phyloP scores from a whole-genome alignment of 306 rosid genomes.

The Cucurbita moschata region DNA sequence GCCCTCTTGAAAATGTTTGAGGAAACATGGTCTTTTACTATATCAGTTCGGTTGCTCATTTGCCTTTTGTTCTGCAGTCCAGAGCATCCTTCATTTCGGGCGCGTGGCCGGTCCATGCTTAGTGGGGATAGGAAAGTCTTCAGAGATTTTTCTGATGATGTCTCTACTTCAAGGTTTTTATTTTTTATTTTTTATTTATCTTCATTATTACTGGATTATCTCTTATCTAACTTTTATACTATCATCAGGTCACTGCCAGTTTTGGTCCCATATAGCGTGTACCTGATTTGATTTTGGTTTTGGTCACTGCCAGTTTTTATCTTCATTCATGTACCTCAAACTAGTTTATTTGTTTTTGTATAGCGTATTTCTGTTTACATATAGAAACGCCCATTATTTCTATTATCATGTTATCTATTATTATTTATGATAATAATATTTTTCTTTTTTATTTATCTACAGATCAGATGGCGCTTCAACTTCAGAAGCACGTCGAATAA shows the following conservation, averaged over 20 bases:
- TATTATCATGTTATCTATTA: not conserved
- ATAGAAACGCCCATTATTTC: not conserved
- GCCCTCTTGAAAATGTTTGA: not conserved
- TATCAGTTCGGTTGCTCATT: not conserved
- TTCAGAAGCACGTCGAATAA: constrained; percentile 66
- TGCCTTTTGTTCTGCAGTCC: constrained; percentile 36
- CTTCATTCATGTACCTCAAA: not conserved
- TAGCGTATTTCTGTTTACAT: not conserved
- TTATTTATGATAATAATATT: not conserved
- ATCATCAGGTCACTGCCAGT: not conserved
- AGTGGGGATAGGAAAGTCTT: constrained; percentile 78
- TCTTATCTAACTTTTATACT: not conserved
- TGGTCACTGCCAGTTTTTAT: too few relatives aligned
- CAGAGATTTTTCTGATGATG: constrained; percentile 75
- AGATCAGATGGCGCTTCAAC: constrained; percentile 76
- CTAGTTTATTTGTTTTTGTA: not conserved
- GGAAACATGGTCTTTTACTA: not conserved
- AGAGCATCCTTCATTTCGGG: constrained; percentile 85
- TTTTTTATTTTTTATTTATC: not conserved
- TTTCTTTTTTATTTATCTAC: constrained; percentile 19
- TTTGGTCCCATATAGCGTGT: not conserved
- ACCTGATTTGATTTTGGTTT: not conserved
- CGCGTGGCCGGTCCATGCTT: constrained; percentile 87
- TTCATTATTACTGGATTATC: constrained; percentile 1
- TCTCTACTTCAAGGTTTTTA: constrained; percentile 72